Evolutionary conservation across 2,329 filamentous ascomycete genomes (phyloP).

Genomic region (Plenodomus biglobosus): DNA sequence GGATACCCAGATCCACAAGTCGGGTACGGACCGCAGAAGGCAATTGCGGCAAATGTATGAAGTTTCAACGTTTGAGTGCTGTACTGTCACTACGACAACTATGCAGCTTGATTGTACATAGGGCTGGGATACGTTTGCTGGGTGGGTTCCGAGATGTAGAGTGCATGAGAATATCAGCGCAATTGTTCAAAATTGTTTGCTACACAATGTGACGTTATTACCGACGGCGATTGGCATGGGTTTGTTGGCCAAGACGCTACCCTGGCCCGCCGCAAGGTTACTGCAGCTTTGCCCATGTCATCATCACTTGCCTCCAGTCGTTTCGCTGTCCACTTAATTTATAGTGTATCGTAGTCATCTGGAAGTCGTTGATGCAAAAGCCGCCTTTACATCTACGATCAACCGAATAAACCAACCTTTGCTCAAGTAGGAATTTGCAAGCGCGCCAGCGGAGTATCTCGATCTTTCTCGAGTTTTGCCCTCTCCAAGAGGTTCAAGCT

Average conservation of each 20-base stretch:
- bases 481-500: neutral
- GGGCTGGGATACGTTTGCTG: conserved; percentile 24
- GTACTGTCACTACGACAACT: conserved; percentile 11
- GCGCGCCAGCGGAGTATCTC: no score
- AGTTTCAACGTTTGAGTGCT: conserved; percentile 13
- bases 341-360: no score
- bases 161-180: conserved; percentile 29
- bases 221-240: neutral
- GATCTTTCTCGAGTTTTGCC: neutral
- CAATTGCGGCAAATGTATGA: conserved; percentile 30
- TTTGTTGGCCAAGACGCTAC: conserved; percentile 17
- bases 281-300: neutral
- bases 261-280: conserved; percentile 1
- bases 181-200: conserved; percentile 11
- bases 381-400: no score
- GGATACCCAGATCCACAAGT: conserved; percentile 49
- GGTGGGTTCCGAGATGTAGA: conserved; percentile 19
- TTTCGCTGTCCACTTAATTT: neutral
- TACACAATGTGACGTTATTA: neutral
- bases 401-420: no score
- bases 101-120: conserved; percentile 33
- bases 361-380: no score
- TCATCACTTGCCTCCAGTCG: neutral
- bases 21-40: conserved; percentile 42
- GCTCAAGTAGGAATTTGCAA: no score